Conservation (phyloP, 2,329 filamentous ascomycete genomes). For the Colletotrichum sp. region DNA sequence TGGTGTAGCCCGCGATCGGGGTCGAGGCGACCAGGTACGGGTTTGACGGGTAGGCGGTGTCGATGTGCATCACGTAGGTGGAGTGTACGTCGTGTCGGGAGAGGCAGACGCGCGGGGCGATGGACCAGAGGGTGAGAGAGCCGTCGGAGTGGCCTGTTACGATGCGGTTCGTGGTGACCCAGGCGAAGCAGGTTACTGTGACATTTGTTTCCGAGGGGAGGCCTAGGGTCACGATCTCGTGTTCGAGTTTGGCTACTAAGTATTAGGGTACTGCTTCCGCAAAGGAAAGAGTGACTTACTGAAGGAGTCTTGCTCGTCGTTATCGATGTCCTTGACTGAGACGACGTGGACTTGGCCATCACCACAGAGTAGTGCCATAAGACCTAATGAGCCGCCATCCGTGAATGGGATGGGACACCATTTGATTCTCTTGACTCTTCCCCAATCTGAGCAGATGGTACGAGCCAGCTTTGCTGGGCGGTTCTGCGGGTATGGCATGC, state of each 20-base stretch:
- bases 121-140: constrained; percentile 61
- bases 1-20: constrained; percentile 58
- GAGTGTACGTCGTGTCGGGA: constrained; percentile 59
- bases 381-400: constrained; percentile 32
- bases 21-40: constrained; percentile 61
- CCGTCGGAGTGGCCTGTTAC: constrained; percentile 62
- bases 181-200: constrained; percentile 57
- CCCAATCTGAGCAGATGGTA: constrained; percentile 55
- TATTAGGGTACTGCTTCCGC: neutral
- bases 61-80: constrained; percentile 58
- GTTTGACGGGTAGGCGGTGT: constrained; percentile 60
- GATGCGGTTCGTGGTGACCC: constrained; percentile 60
- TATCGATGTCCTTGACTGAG: constrained; percentile 38
- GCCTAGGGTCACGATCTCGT: constrained; percentile 48
- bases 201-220: constrained; percentile 52
- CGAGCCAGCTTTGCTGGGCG: constrained; percentile 42
- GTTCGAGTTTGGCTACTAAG: constrained; percentile 46
- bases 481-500: constrained; percentile 37
- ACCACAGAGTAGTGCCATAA: constrained; percentile 55
- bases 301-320: constrained; percentile 35
- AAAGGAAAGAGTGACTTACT: neutral
- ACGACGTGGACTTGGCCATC: constrained; percentile 58
- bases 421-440: constrained; percentile 53
- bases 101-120: constrained; percentile 53
- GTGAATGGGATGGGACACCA: constrained; percentile 56